A percentile compares a stretch with the other conserved stretches of the same genome.
Conservation (phyloP, 768 basidiomycete genomes). For the Termitomyces sp. region DNA sequence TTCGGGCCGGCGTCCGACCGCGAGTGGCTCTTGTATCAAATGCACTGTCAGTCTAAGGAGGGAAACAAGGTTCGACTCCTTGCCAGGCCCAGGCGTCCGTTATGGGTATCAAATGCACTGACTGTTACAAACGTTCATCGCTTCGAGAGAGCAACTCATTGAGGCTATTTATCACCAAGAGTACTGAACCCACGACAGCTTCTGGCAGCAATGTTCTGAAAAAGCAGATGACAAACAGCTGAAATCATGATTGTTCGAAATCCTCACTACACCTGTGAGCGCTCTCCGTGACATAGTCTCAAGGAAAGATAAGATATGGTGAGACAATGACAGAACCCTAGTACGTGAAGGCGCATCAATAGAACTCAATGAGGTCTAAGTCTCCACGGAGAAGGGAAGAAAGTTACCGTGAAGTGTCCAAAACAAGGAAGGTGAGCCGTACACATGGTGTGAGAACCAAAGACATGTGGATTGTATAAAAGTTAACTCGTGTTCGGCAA, state of each 20-base stretch:
- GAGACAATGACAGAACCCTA: neutral
- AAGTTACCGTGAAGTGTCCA: neutral
- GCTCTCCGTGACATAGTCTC: neutral
- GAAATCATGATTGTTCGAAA: neutral
- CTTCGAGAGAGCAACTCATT: too few relatives aligned
- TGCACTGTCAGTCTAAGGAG: too few relatives aligned
- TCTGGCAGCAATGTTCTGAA: too few relatives aligned
- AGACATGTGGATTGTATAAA: neutral
- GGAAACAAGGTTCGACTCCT: too few relatives aligned
- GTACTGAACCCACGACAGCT: too few relatives aligned
- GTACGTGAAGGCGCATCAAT: neutral
- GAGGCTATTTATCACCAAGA: too few relatives aligned
- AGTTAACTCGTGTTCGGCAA: neutral
- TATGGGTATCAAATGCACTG: too few relatives aligned
- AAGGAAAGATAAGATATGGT: neutral
- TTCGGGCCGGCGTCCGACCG: too few relatives aligned
- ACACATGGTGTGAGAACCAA: neutral
- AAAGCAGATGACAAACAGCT: neutral
- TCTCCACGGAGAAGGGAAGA: neutral
- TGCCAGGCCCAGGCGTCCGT: too few relatives aligned
- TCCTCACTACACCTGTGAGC: neutral
- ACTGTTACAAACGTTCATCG: too few relatives aligned
- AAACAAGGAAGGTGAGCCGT: neutral
- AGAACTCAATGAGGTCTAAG: neutral
- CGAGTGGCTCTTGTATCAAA: too few relatives aligned